Conservation (phyloP, 2,329 filamentous ascomycete species). For the Monosporascus sp. region DNA sequence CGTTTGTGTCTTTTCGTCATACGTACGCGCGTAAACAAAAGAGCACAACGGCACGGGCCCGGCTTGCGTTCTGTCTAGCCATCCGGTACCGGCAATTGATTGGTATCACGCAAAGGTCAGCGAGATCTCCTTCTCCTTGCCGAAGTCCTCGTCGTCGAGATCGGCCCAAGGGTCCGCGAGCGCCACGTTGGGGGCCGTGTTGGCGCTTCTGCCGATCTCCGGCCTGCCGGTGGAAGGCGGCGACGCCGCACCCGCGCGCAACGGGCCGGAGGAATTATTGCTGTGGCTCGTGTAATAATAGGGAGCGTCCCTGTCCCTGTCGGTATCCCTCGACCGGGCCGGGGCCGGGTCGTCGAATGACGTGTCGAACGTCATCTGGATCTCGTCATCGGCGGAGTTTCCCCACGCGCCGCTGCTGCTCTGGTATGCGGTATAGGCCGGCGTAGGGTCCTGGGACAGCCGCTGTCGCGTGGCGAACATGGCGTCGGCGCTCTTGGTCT, state of each 20-base stretch:
- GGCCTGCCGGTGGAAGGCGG: constrained; percentile 30
- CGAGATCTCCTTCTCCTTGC: constrained; percentile 67
- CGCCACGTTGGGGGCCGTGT: constrained; percentile 46
- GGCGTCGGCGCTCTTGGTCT: constrained; percentile 43
- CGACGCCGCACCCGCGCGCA: neutral
- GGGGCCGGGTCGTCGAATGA: constrained; percentile 42
- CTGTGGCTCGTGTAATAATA: too few species aligned
- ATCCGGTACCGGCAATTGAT: neutral
- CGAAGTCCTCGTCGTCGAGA: constrained; percentile 61
- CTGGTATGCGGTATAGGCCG: constrained; percentile 9
- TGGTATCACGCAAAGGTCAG: constrained; percentile 68
- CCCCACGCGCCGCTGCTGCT: constrained; percentile 14
- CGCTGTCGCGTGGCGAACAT: constrained; percentile 10
- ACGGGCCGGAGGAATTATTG: too few species aligned
- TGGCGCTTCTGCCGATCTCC: constrained; percentile 37
- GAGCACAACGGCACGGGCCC: too few species aligned
- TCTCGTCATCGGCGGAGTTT: constrained; percentile 39
- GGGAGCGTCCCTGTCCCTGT: neutral
- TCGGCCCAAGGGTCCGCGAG: constrained; percentile 64
- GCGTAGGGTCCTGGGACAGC: constrained; percentile 20
- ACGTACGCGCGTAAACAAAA: too few species aligned
- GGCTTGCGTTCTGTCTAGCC: too few species aligned
- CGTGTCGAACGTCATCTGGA: constrained; percentile 70
- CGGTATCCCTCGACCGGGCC: constrained; percentile 24
- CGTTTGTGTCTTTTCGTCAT: too few species aligned